Percentiles rank a stretch among this genome's conserved stretches.
Evolutionary conservation across 768 basidiomycete genomes (phyloP).

Genomic region (Porpolomopsis calyptriformis): DNA sequence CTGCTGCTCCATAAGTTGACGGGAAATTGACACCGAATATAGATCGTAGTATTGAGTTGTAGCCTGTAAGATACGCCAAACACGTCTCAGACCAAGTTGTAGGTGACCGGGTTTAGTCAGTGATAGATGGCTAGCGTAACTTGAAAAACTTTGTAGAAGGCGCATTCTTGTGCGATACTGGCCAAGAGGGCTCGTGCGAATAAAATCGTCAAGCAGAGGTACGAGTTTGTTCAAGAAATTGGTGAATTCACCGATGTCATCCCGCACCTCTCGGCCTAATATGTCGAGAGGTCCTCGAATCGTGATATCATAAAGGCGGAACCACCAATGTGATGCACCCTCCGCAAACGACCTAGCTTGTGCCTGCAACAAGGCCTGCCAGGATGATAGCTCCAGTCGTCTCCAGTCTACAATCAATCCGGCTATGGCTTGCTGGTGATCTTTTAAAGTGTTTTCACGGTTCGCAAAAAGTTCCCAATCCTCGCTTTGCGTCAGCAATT

Average conservation of each 20-base stretch:
- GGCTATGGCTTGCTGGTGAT: constrained; percentile 54
- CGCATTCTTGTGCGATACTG: constrained; percentile 63
- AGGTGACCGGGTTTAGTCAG: constrained; percentile 20
- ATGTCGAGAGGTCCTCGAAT: constrained; percentile 53
- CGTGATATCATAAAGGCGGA: constrained; percentile 73
- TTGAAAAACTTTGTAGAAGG: constrained; percentile 59
- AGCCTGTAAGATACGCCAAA: constrained; percentile 49
- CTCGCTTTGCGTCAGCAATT: constrained; percentile 73
- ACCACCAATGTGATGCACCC: constrained; percentile 65
- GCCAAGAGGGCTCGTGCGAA: constrained; percentile 68
- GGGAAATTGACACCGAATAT: constrained; percentile 38
- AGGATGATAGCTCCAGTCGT: constrained; percentile 77
- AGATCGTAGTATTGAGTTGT: constrained; percentile 55
- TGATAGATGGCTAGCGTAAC: constrained; percentile 33
- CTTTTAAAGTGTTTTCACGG: constrained; percentile 69
- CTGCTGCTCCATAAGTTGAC: constrained; percentile 47
- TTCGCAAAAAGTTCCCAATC: constrained; percentile 99
- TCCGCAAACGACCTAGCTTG: constrained; percentile 49
- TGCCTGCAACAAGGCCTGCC: constrained; percentile 69
- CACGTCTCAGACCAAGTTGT: constrained; percentile 31
- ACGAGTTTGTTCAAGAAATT: constrained; percentile 57
- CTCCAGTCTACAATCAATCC: constrained; percentile 82
- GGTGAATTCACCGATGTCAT: constrained; percentile 25
- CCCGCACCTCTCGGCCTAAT: constrained; percentile 26
- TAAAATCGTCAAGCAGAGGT: constrained; percentile 71